These are phyloP conservation scores for Colletotrichum brevisporum DNA, from an alignment of 2,329 filamentous ascomycete species.

Conservation along the genomic window DNA sequence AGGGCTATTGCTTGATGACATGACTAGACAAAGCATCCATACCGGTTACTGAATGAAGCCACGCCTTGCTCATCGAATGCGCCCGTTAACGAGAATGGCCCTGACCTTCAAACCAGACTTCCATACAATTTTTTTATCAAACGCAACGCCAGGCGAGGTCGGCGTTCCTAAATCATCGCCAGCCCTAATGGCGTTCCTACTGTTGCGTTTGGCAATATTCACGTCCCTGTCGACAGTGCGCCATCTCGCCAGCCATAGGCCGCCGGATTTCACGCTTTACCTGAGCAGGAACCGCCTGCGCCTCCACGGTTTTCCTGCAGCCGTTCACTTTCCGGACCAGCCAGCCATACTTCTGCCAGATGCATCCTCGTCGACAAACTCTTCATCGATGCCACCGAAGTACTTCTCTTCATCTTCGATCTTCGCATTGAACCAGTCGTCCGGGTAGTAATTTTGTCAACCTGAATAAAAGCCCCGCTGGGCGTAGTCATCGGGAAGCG, in stretches of 20 bases:
- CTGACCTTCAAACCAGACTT: too few species aligned
- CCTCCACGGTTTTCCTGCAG: constrained; percentile 58
- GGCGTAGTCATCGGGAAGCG: constrained; percentile 78
- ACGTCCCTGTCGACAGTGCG: not conserved
- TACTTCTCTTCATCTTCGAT: constrained; percentile 77
- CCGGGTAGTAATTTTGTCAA: constrained; percentile 70
- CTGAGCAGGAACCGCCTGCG: constrained; percentile 57
- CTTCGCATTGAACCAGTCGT: constrained; percentile 70
- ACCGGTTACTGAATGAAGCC: too few species aligned
- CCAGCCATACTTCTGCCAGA: constrained; percentile 71
- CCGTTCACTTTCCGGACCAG: constrained; percentile 58
- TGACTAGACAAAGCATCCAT: too few species aligned
- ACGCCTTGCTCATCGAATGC: too few species aligned
- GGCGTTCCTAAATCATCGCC: too few species aligned
- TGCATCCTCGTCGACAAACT: constrained; percentile 70
- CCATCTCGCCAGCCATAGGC: not conserved
- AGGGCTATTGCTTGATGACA: too few species aligned
- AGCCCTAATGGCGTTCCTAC: too few species aligned
- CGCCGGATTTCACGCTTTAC: constrained; percentile 49
- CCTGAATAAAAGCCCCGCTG: constrained; percentile 76
- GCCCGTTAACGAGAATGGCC: too few species aligned
- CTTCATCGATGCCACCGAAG: constrained; percentile 71
- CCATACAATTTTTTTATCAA: too few species aligned
- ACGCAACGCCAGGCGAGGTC: too few species aligned
- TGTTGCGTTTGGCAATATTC: too few species aligned